These are phyloP conservation scores for Kodamaea kaohsiungensis DNA, from an alignment of 805 yeast genomes.

Conservation along the genomic window DNA sequence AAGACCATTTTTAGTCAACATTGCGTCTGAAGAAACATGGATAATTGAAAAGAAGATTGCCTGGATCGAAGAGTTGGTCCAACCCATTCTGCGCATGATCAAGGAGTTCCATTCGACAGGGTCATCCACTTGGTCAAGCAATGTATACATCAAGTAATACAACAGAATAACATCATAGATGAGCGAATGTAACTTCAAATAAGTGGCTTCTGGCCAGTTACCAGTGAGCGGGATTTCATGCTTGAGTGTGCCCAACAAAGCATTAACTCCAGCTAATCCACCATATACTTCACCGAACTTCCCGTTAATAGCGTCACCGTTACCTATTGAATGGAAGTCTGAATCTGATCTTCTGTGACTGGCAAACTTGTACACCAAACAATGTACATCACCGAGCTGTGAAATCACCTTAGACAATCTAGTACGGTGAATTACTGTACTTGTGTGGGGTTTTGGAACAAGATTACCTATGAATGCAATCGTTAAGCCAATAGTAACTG, in stretches of 20 bases:
- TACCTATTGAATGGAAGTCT: constrained; percentile 16
- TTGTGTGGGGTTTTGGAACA: constrained; percentile 31
- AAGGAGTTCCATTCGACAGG: constrained; percentile 29
- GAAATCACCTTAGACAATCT: constrained; percentile 23
- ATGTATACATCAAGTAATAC: constrained; percentile 22
- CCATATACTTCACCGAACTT: constrained; percentile 22
- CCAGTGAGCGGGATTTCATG: constrained; percentile 34
- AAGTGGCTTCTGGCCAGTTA: constrained; percentile 31
- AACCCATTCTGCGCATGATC: constrained; percentile 29
- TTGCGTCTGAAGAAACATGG: constrained; percentile 32
- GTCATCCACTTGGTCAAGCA: constrained; percentile 27
- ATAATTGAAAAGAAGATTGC: constrained; percentile 30
- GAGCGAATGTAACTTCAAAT: constrained; percentile 21
- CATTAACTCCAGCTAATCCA: constrained; percentile 32
- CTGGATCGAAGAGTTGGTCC: constrained; percentile 27
- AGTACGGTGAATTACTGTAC: constrained; percentile 27
- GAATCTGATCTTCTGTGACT: constrained; percentile 22
- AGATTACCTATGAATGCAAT: constrained; percentile 31
- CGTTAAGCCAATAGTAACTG: constrained; percentile 30
- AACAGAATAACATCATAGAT: constrained; percentile 28
- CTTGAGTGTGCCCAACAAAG: constrained; percentile 25
- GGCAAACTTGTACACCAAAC: constrained; percentile 29
- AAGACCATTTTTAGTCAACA: constrained; percentile 23
- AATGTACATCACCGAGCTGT: constrained; percentile 30
- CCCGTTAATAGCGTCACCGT: constrained; percentile 24